Evolutionary conservation across 345 rosid genomes (phyloP).

Genomic region (Heritiera littoralis): DNA sequence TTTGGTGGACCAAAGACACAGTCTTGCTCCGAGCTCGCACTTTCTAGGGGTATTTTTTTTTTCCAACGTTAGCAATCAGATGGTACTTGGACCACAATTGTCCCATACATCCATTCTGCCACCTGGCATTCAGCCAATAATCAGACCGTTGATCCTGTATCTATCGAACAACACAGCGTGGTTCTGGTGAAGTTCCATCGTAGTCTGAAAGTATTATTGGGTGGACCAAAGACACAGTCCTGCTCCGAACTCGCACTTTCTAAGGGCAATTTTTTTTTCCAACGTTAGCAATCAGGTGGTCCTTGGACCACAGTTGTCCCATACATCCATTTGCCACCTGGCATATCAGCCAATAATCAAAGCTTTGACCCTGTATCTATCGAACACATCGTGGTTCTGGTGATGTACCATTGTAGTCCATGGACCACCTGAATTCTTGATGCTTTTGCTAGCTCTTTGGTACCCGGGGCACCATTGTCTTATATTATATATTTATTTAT

Average conservation of each 20-base stretch:
- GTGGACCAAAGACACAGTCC: too few species aligned
- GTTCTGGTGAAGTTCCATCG: background rate
- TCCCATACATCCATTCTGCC: background rate
- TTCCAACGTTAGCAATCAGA: slow-evolving; percentile 2
- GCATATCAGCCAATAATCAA: too few species aligned
- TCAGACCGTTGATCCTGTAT: background rate
- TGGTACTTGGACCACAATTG: slow-evolving; percentile 22
- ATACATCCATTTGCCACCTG: too few species aligned
- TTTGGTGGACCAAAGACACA: background rate
- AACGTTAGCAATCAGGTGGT: too few species aligned
- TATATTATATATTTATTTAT: background rate
- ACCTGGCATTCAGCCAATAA: slow-evolving; percentile 17
- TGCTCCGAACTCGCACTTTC: too few species aligned
- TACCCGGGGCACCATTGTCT: too few species aligned
- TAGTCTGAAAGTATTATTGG: too few species aligned
- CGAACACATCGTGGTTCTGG: too few species aligned
- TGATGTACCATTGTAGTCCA: too few species aligned
- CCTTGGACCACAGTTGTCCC: too few species aligned
- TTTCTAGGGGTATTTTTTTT: background rate
- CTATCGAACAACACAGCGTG: background rate
- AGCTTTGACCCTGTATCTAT: too few species aligned
- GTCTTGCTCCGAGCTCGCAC: background rate
- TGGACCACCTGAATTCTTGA: background rate
- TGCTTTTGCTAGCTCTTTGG: background rate
- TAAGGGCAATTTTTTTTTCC: too few species aligned